phyloP scores from a whole-genome alignment of 495 filamentous ascomycete genomes.

The Mycothermus thermophilus region DNA sequence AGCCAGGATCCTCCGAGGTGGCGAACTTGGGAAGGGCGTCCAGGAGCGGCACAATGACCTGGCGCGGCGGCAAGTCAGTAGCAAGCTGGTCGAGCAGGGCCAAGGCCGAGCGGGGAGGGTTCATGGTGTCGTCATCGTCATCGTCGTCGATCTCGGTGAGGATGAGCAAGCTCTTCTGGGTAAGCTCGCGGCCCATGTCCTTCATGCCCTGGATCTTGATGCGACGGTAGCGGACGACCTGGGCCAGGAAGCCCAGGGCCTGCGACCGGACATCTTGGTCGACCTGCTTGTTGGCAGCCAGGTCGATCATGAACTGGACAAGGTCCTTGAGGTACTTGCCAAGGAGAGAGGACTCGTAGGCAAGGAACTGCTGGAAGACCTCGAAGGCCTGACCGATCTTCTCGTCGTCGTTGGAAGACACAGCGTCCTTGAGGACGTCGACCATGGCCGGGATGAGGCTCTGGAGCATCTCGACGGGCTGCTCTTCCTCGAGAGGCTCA shows the following conservation, averaged over 20 bases:
- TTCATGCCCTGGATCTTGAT: constrained; percentile 82
- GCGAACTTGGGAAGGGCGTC: constrained; percentile 72
- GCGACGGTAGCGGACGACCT: constrained; percentile 79
- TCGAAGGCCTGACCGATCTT: constrained; percentile 81
- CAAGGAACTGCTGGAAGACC: constrained; percentile 90
- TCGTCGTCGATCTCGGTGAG: constrained; percentile 72
- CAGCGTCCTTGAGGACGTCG: constrained; percentile 66
- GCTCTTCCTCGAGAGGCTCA: constrained; percentile 66
- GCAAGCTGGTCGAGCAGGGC: constrained; percentile 80
- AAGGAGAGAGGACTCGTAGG: constrained; percentile 74
- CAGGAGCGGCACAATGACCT: constrained; percentile 87
- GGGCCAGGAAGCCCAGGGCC: constrained; percentile 85
- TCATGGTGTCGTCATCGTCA: constrained; percentile 86
- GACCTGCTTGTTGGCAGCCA: constrained; percentile 57
- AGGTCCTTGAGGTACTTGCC: constrained; percentile 80
- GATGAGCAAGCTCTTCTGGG: constrained; percentile 70
- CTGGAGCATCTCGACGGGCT: constrained; percentile 59
- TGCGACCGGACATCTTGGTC: constrained; percentile 79
- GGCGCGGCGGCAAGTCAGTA: constrained; percentile 74
- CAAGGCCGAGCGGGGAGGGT: constrained; percentile 76
- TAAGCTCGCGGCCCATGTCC: constrained; percentile 69
- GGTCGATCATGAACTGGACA: constrained; percentile 83
- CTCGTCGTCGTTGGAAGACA: constrained; percentile 69
- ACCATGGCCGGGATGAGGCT: constrained; percentile 78
- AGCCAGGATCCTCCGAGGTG: constrained; percentile 53